Evolutionary conservation across 345 rosid genomes (phyloP), one percentile per base, ranked within the genome.

Genomic region (Barbarea vulgaris): DNA sequence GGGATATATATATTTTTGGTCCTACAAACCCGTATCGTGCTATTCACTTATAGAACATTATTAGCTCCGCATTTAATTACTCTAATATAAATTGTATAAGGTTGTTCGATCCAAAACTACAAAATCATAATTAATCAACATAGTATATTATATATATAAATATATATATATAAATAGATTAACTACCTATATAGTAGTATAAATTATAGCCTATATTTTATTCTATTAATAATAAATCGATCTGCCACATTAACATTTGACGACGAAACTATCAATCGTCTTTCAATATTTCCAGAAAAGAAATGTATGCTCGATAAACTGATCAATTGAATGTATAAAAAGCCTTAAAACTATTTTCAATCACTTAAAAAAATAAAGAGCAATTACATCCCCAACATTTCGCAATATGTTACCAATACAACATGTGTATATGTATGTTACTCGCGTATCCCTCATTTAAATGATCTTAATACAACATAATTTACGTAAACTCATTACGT

Each of bases 11-110:
- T 50, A 73, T 50, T 5, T 58, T 48, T 67, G 34, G 67, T 48
- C 67, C 47, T 67, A 67, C 53, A 24, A 75, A 67, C 59, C 61
- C 17, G 39, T 37, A 37, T 58, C 79, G 79, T 75, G 79, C 67
- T 36, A 48, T 36, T 50, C 79, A 75, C 79, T 46, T n/a, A 44
- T 4, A 31, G 7, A 65, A 54, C 63, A 55, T 65, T 54, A 55
- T 57, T 75, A 74, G 72, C 65, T 74, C 72, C 6, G 50, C 37
- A n/a, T 55, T 31, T 33, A 28, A 12, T 4, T 5, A 27, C 55
- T 28, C 62, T 25, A 67, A 67, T 34, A 28, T 44, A 10, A 12
- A 31, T n/a, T n/a, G n/a, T 48, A 24, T 47, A 58, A 21, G 67
- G 53, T 67, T 34, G 72, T 54, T 65, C 67, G 60, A 58, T 58